Evolutionary conservation across 1,284 basidiomycete genomes (phyloP).

Genomic region (Papiliotrema flavescens): DNA sequence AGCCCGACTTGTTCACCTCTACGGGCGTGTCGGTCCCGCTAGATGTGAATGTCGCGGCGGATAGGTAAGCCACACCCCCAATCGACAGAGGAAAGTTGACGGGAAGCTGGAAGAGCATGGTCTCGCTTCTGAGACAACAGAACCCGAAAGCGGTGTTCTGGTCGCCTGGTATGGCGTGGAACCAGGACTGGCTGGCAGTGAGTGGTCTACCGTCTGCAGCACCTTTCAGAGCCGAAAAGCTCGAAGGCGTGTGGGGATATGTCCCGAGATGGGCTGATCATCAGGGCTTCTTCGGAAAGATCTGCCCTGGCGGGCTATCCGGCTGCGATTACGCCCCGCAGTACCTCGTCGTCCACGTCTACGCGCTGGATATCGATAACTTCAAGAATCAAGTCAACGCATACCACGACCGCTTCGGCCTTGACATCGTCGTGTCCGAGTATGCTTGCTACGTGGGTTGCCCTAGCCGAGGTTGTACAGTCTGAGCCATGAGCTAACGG

Average conservation of each 20-base stretch:
- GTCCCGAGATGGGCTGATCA: background rate
- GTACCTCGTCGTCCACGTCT: slow-evolving; percentile 24
- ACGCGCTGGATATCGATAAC: slow-evolving; percentile 8
- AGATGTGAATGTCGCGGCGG: slow-evolving; percentile 1
- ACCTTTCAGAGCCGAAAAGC: background rate
- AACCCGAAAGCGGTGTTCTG: slow-evolving; percentile 18
- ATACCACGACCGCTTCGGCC: slow-evolving; percentile 13
- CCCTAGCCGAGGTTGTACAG: background rate
- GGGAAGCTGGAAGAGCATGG: slow-evolving; percentile 22
- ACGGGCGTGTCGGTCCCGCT: slow-evolving; percentile 4
- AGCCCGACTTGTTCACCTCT: slow-evolving; percentile 14
- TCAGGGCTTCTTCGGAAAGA: slow-evolving; percentile 20
- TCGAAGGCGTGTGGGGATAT: background rate
- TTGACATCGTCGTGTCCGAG: slow-evolving; percentile 16
- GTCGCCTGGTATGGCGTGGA: slow-evolving; percentile 19
- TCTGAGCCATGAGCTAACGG: background rate
- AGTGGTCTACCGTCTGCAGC: too few species aligned
- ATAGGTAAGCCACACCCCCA: background rate
- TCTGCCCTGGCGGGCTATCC: slow-evolving; percentile 17
- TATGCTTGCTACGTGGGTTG: slow-evolving; percentile 18
- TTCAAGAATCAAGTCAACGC: slow-evolving; percentile 12
- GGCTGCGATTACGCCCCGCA: slow-evolving; percentile 19
- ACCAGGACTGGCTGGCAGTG: slow-evolving; percentile 22
- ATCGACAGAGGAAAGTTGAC: background rate
- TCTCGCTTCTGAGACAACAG: slow-evolving; percentile 4